Base-by-base conservation (phyloP, 768 basidiomycete species). In the Hygrophorus russula region DNA sequence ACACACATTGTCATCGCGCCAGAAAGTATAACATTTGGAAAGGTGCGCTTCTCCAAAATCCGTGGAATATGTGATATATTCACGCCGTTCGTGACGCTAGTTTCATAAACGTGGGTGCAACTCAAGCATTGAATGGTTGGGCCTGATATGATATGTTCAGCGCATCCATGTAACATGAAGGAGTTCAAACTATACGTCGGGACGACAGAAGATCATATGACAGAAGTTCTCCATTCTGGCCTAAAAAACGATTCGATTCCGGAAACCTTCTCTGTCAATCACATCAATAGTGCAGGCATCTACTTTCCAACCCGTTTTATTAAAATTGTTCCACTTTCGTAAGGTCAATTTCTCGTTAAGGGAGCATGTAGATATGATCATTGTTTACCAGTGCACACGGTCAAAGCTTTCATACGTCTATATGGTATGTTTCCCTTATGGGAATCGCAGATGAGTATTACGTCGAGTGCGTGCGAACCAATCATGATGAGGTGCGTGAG, bases 141-240 rank as follows among this genome's bases (percentile, higher is more conserved):
- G 15, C 28, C 36, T 46, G 39, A 53, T 51, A n/a, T 14, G 34
- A 10, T 47, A 24, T 19, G 12, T 46, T n/a, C 47, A 88, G 85
- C 72, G 14, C 85, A 88, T 59, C 83, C 84, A 27, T 89, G 87
- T 55, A 87, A 87, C 53, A 79, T 84, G 78, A 85, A 84, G 55
- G 82, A 87, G 44, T 82, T 89, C 66, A 80, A 79, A 56, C 54
- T 88, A 9, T 78, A 73, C 46, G 73, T 79, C 14, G 87, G 85
- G 5, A 60, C 71, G 31, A 68, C 71, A 17, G 69, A 74, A 46
- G 78, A 84, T 51, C 71, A 74, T 52, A 73, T 89, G 74, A 73
- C 66, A 2, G 77, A 87, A 54, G 73, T 82, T 28, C 62, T 88
- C 8, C 75, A 76, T 39, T 58, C 74, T 0, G 63, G 67, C 2